phyloP scores from a whole-genome alignment of 495 filamentous ascomycete species.

The Talaromyces adpressus region DNA sequence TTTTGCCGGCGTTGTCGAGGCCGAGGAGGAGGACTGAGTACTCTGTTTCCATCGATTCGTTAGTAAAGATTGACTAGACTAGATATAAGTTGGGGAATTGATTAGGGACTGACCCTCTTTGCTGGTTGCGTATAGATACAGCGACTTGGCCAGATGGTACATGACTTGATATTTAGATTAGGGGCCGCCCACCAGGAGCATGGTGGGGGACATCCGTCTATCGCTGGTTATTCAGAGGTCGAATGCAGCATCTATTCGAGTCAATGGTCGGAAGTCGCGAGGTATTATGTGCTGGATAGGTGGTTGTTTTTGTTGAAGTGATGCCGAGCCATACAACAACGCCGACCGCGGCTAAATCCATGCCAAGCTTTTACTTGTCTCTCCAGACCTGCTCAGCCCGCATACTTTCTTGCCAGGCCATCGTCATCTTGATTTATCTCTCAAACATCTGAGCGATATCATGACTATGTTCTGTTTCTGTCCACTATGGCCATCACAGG shows the following conservation, averaged over 20 bases:
- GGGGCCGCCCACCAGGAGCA: not conserved
- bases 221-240: not conserved
- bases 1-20: constrained; percentile 97
- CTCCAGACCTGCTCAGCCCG: no score
- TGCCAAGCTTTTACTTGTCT: not conserved
- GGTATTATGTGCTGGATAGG: no score
- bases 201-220: not conserved
- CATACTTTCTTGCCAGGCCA: not conserved
- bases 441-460: no score
- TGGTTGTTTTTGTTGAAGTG: no score
- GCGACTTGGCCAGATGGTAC: constrained; percentile 94
- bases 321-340: no score
- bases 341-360: not conserved
- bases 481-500: no score
- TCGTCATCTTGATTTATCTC: no score
- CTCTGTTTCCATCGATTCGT: constrained; percentile 42
- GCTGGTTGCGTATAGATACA: constrained; percentile 89
- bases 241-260: not conserved
- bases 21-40: constrained; percentile 96
- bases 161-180: constrained; percentile 42
- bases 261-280: no score
- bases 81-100: no score
- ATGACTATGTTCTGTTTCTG: no score
- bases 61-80: not conserved
- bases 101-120: constrained; percentile 73